phyloP scores from a whole-genome alignment of 768 basidiomycete genomes.

The Amanita exitialis region DNA sequence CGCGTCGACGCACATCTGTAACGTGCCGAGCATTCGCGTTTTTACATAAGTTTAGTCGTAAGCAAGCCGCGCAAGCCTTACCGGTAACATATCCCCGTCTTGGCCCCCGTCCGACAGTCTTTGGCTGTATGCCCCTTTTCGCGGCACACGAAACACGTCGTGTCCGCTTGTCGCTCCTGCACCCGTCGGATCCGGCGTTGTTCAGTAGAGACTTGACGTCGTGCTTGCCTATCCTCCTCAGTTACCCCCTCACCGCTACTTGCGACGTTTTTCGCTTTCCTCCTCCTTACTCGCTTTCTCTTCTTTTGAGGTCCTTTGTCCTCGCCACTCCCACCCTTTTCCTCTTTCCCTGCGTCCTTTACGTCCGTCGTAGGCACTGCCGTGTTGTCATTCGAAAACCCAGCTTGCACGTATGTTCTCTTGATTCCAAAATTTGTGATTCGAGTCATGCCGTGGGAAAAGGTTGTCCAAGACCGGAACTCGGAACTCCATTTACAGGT shows the following conservation, averaged over 20 bases:
- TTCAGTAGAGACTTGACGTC: constrained; percentile 32
- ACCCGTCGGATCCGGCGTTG: constrained; percentile 55
- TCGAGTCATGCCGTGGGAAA: constrained; percentile 46
- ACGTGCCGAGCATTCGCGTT: no score
- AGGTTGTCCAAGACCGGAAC: no score
- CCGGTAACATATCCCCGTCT: constrained; percentile 62
- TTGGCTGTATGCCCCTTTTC: constrained; percentile 74
- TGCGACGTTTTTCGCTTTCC: constrained; percentile 29
- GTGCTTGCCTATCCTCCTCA: constrained; percentile 17
- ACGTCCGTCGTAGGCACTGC: constrained; percentile 6
- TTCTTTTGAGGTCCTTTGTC: constrained; percentile 40
- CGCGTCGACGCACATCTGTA: constrained; percentile 79
- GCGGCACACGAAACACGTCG: constrained; percentile 83
- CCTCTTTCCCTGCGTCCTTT: constrained; percentile 4
- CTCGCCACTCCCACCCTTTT: not conserved
- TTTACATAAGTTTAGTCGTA: no score
- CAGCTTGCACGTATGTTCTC: constrained; percentile 60
- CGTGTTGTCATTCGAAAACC: constrained; percentile 25
- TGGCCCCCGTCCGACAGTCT: constrained; percentile 43
- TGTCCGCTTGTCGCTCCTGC: constrained; percentile 41
- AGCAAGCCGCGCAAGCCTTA: constrained; percentile 19
- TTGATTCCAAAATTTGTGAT: constrained; percentile 69
- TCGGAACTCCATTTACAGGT: no score
- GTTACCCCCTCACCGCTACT: constrained; percentile 8
- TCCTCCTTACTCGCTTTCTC: constrained; percentile 42